Evolutionary conservation across 352 stramenopile species (phyloP), one percentile per base, ranked within the genome.

Genomic region (Phytopythium delawarense): DNA sequence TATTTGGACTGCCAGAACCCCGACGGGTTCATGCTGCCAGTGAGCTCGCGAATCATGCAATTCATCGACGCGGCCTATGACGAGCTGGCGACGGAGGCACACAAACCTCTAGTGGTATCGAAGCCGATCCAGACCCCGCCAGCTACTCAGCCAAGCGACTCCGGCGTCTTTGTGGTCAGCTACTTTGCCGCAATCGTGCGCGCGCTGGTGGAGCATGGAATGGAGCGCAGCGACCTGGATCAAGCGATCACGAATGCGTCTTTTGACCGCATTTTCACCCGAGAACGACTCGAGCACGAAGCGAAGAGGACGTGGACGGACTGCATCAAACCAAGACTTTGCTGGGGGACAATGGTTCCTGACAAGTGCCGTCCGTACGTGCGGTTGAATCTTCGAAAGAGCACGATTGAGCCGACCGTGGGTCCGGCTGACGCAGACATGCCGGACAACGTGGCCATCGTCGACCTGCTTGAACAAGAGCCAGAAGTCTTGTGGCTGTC

Each of bases 121-220:
- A 50, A 50, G 44, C 2, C 44, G 18, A 50, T 50, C 44, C 20
- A 21, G 44, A 28, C 44, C 1, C n/a, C 44, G 9, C 7, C 44
- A 50, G 44, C 44, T 2, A 12, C 44, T 3, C 44, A 28, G 9
- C 20, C 44, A 23, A 50, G 2, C 44, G 44, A 50, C 44, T 50
- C 44, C 23, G 44, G 44, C 1, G 20, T 50, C 21, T 28, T 28
- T 16, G 16, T 50, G 8, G 44, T 50, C 20, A 50, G 44, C 44
- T 50, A 50, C 44, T 50, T 50, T 25, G 44, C 44, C 1, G 44
- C 44, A 23, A 50, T 50, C 44, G 44, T 50, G 44, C 44, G 16
- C 18, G 44, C 44, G 2, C 44, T 50, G 2, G 9, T 7, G 4
- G 44, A 28, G 21, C 4, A 50, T 23, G 44, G 4, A 8, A 8